phyloP scores from a whole-genome alignment of 192 early-diverging fungal species.

The Dispira parvispora region DNA sequence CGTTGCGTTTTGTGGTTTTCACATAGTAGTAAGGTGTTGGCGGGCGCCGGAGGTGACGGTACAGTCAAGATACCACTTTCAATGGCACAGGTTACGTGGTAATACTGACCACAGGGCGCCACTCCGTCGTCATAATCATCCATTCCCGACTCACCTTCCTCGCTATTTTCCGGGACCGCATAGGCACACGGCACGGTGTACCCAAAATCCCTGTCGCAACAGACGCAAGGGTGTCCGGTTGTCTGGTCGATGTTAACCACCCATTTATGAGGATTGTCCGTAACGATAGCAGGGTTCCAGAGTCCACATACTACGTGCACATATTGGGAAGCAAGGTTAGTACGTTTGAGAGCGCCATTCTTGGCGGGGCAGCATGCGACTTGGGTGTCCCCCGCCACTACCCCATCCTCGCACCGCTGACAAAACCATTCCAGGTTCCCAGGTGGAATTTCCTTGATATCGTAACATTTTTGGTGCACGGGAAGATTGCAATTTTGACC shows the following conservation, averaged over 20 bases:
- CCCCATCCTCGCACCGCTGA: conserved; percentile 6
- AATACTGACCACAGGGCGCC: not conserved
- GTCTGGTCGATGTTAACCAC: not conserved
- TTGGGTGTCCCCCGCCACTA: not conserved
- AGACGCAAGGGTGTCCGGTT: not conserved
- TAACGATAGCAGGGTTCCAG: not conserved
- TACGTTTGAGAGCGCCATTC: not conserved
- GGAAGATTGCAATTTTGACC: conserved; percentile 1
- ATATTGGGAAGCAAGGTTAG: not conserved
- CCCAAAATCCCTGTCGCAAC: not conserved
- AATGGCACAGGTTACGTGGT: conserved; percentile 4
- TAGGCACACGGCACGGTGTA: not conserved
- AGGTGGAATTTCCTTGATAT: not conserved
- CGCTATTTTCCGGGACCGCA: not conserved
- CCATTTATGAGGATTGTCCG: not conserved
- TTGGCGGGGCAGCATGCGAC: not conserved
- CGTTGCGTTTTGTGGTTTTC: not conserved
- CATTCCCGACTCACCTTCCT: not conserved
- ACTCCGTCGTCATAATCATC: not conserved
- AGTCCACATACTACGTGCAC: not conserved
- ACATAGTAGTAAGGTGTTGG: not conserved
- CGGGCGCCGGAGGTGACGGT: not conserved
- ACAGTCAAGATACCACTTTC: not conserved
- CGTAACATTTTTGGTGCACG: conserved; percentile 9
- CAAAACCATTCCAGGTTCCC: not conserved